phyloP scores from a whole-genome alignment of 768 basidiomycete genomes.

The Naganishia kalamii region DNA sequence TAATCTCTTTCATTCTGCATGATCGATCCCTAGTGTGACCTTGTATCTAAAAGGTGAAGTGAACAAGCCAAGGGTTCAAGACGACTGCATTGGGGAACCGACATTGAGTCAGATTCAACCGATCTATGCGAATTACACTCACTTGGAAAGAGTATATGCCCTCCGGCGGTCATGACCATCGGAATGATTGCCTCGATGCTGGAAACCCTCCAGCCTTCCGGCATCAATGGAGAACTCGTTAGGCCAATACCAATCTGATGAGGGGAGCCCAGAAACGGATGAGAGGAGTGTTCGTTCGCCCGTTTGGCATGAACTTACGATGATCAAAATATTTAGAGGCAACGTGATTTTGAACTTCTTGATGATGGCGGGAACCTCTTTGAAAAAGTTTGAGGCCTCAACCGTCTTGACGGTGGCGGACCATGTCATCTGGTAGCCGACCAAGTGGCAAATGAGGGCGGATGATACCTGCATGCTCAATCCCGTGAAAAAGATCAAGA shows the following conservation, averaged over 20 bases:
- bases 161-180: neutral
- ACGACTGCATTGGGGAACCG: too few relatives aligned
- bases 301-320: neutral
- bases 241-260: neutral
- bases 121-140: neutral
- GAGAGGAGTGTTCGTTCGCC: too few relatives aligned
- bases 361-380: conserved; percentile 76
- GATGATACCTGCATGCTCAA: conserved; percentile 64
- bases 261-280: too few relatives aligned
- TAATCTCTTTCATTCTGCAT: too few relatives aligned
- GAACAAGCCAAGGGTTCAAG: too few relatives aligned
- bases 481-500: conserved; percentile 55
- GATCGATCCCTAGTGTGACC: too few relatives aligned
- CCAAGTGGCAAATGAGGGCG: conserved; percentile 56
- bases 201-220: neutral
- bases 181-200: neutral
- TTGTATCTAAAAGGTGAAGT: too few relatives aligned
- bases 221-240: neutral
- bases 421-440: conserved; percentile 49
- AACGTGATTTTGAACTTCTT: conserved; percentile 55
- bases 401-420: neutral
- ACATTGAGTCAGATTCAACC: too few relatives aligned
- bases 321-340: neutral
- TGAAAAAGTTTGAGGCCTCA: too few relatives aligned
- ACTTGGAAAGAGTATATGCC: neutral